Base-by-base conservation (phyloP, 306 rosid species). In the Hippophae gyantsensis region DNA sequence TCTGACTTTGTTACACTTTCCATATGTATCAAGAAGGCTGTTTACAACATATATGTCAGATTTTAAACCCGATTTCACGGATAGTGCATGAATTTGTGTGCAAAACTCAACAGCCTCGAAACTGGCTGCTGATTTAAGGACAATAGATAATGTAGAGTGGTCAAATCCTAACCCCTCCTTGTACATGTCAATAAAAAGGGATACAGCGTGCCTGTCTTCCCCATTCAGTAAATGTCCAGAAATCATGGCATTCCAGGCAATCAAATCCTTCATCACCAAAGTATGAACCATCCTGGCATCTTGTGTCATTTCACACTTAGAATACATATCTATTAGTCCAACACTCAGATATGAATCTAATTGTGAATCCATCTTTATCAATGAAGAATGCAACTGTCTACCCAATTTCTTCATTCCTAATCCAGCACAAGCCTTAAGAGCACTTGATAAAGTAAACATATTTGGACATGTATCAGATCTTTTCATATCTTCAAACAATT, bases 1-100 rank as follows among this genome's bases (percentile, higher is more conserved):
- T 51, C 74, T 76, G 54, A 85, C 68, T 63, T 27, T 64, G 70
- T 75, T 69, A 64, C 95, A 79, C 63, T 90, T 90, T 63, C 95
- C 90, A 42, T 90, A 84, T 40, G 90, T 13, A 60, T 87, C 94
- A 41, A 90, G 94, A 67, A 90, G 83, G 78, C 97, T 90, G 69
- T 90, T 87, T 72, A 76, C 61, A 8, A 87, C 94, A 60, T 80
- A 90, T 54, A 65, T 59, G 64, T 87, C 86, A 32, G 82, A 79
- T 63, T 64, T 74, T 56, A 79, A 74, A 79, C 97, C 96, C 54
- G 85, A 75, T 81, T 87, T 83, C 18, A 87, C 51, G 5, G 96
- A 84, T 71, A 83, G 70, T 9, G 83, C 65, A 54, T 90, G 96
- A 65, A 87, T 72, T 78, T 90, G 87, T 74, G 69, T 60, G 56